phyloP scores from a whole-genome alignment of 2,329 filamentous ascomycete species.

The Alternaria sp. region DNA sequence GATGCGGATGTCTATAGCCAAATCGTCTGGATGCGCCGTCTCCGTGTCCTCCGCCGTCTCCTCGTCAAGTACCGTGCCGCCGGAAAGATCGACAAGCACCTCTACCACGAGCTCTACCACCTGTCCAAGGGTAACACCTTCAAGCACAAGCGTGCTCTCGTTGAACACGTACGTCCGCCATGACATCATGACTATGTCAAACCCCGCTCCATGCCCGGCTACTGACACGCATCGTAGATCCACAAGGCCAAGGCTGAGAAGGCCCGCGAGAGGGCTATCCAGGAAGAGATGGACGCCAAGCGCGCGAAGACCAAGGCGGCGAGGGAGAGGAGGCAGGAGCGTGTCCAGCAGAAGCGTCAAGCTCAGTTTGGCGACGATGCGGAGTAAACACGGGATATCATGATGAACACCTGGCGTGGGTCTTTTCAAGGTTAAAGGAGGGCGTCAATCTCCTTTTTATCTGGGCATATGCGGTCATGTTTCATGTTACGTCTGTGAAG shows the following conservation, averaged over 20 bases:
- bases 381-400: constrained; percentile 47
- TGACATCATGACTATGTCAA: constrained; percentile 47
- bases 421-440: constrained; percentile 50
- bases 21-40: constrained; percentile 99
- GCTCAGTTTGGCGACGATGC: constrained; percentile 77
- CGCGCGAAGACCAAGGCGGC: constrained; percentile 99
- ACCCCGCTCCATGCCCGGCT: constrained; percentile 18
- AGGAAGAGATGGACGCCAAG: constrained; percentile 99
- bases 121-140: constrained; percentile 99
- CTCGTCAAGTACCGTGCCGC: constrained; percentile 99
- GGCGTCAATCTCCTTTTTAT: constrained; percentile 49
- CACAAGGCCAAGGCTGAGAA: constrained; percentile 99
- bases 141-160: constrained; percentile 99
- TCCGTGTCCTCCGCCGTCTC: constrained; percentile 97
- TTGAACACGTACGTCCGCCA: constrained; percentile 91
- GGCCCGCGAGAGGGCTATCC: constrained; percentile 90
- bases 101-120: constrained; percentile 99
- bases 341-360: constrained; percentile 87
- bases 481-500: constrained; percentile 53
- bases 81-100: constrained; percentile 99
- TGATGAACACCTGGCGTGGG: constrained; percentile 51
- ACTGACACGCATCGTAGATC: constrained; percentile 68
- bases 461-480: constrained; percentile 53
- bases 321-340: constrained; percentile 96
- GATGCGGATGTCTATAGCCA: constrained; percentile 66